Percentiles rank a stretch among this genome's conserved stretches.
Conservation (phyloP, 345 rosid genomes). For the Eutrema japonicum region DNA sequence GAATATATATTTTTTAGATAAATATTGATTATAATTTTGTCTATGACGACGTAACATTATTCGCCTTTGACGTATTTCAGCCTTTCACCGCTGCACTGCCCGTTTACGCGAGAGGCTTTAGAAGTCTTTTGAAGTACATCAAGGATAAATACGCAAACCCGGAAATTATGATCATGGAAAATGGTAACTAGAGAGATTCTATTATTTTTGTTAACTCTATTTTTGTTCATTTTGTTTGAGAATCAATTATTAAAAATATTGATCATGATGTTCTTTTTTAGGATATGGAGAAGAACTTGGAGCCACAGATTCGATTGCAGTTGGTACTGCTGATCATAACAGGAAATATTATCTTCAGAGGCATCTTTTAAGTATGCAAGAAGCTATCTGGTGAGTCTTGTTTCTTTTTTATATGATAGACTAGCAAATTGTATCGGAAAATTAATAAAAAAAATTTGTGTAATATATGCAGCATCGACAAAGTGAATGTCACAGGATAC, state of each 20-base stretch:
- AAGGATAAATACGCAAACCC: conserved; percentile 43
- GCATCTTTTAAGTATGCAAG: conserved; percentile 21
- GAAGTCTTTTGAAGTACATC: conserved; percentile 41
- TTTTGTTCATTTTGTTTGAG: too few relatives aligned
- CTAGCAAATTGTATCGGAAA: neutral
- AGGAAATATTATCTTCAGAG: conserved; percentile 30
- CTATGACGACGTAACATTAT: neutral
- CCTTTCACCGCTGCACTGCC: conserved; percentile 36
- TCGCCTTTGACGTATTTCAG: conserved; percentile 26
- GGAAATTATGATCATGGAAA: conserved; percentile 49
- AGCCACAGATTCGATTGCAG: neutral
- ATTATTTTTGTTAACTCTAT: neutral
- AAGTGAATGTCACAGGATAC: conserved; percentile 32
- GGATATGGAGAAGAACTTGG: conserved; percentile 27
- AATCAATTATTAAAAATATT: neutral
- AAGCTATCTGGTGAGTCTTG: conserved; percentile 32
- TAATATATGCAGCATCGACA: neutral
- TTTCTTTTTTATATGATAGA: neutral
- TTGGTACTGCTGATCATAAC: conserved; percentile 25
- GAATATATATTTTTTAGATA: neutral
- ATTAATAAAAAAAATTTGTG: neutral
- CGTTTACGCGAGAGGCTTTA: conserved; percentile 46
- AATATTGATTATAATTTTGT: neutral
- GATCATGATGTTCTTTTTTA: neutral
- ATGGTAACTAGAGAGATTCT: conserved; percentile 40